A percentile compares a stretch with the other conserved stretches of the same genome.
These are phyloP conservation scores for Graphiopsis chlorocephala DNA, from an alignment of 2,329 filamentous ascomycete species.

Conservation along the genomic window DNA sequence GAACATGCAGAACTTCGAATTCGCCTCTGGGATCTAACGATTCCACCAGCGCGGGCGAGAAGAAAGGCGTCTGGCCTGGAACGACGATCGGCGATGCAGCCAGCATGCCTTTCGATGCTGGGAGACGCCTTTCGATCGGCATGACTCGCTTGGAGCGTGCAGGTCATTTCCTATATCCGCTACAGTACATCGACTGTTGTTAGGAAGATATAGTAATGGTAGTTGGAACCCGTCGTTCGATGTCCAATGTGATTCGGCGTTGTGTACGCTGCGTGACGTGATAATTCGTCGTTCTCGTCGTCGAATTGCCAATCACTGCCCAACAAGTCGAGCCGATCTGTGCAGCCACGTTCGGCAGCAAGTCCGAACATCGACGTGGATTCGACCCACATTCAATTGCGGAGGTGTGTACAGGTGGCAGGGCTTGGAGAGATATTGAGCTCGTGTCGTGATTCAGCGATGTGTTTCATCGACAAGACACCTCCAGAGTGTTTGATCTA, in stretches of 20 bases:
- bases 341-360: constrained; percentile 3
- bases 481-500: background rate
- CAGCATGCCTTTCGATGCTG: background rate
- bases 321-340: background rate
- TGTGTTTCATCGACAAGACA: background rate
- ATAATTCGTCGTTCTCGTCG: background rate
- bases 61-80: background rate
- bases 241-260: background rate
- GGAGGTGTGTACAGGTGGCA: background rate
- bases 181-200: background rate
- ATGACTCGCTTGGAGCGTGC: too few species aligned
- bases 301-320: background rate
- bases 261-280: background rate
- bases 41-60: background rate
- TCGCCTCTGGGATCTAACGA: constrained; percentile 5
- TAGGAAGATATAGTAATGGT: background rate
- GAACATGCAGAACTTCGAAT: constrained; percentile 11
- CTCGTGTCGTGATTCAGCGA: background rate
- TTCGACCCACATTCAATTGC: constrained; percentile 1
- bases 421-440: background rate
- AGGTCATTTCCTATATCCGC: too few species aligned
- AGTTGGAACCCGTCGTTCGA: background rate
- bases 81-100: constrained; percentile 6
- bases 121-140: background rate
- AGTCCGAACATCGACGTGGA: background rate